Evolutionary conservation across 306 rosid species (phyloP), one percentile per base, ranked within the genome.

Genomic region (Pyrus communis): DNA sequence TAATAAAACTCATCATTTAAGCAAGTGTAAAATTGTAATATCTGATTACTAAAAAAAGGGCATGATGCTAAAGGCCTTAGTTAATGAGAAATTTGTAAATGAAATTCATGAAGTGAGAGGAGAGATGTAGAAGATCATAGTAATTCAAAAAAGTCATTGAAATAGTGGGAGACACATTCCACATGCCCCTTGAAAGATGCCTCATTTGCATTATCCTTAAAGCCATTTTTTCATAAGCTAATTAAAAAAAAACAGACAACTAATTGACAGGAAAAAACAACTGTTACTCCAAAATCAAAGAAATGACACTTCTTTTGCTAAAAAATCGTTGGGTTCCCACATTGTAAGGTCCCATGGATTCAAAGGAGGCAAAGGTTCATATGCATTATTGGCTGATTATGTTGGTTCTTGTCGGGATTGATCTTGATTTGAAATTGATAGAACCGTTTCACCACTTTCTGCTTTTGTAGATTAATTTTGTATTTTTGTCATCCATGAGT

Each of bases 361-460:
- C 65, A 52, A 52, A 69, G 66, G 90, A 91, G 70, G 86, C 87
- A 46, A 90, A 83, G 83, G 58, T 67, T 59, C 97, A 94, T 83
- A 70, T 80, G 91, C 89, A 89, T 78, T 97, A 94, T 72, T 94
- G 98, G 98, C 74, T 91, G 77, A 89, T 90, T 79, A 91, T 94
- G 64, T 25, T 84, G 62, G 86, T 91, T 83, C 96, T 94, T 78
- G 87, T 86, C 51, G 69, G 63, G 69, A 69, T 90, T 58, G 94
- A 90, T 45, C 69, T 78, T 3, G 83, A 82, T 76, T 81, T 94
- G 86, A 91, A 94, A 57, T 14, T 91, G 55, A 90, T 91, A 33
- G 88, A 94, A 63, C 98, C 95, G 22, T 91, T 91, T 82, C 93
- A 91, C 67, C 97, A 90, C 71, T 94, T 90, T 84, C 0, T 40